Evolutionary conservation across 352 stramenopile species (phyloP), one percentile per base, ranked within the genome.

Genomic region (Pythium plurisporium): DNA sequence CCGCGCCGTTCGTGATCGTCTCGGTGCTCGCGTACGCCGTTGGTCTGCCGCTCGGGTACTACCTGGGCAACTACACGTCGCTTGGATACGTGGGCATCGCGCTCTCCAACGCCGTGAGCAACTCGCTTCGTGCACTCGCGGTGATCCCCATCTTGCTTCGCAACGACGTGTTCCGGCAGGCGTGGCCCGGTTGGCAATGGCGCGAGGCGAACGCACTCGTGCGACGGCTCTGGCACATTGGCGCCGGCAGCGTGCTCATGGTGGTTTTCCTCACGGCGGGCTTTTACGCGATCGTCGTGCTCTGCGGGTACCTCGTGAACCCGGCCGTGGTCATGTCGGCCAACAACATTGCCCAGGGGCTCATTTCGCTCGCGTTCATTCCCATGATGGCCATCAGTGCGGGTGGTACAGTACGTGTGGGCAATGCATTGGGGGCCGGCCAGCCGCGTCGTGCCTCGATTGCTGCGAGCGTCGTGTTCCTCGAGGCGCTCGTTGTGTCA

Each of bases 121-220:
- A n/a, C n/a, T n/a, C n/a, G n/a, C n/a, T 86, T 47, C 79, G 83
- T 43, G 43, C 65, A 8, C 37, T 80, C 3, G 70, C 73, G 36
- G 51, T 80, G 29, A 23, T 82, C 36, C 76, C 79, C 2, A 62
- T 84, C 30, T 43, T 86, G 19, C 60, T 82, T 14, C 48, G 56
- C 19, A 84, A 77, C 61, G 37, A 48, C 1, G 58, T 76, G 8
- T 89, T 81, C 52, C 19, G 73, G 12, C 55, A 72, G 5, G 48
- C 70, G 7, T 89, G 79, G 79, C 75, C 75, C 1, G 79, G 74
- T 27, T 83, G 70, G 76, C 64, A 78, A 26, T 70, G 63, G 43
- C 60, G 42, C 10, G 62, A 72, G 20, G 72, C 73, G 1, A 50
- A 65, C 55, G 45, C 43, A 5, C 64, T 78, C 27, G 68, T 80